Evolutionary conservation across 148 eudicot species (phyloP).

Genomic region (Polygonum maritimum): DNA sequence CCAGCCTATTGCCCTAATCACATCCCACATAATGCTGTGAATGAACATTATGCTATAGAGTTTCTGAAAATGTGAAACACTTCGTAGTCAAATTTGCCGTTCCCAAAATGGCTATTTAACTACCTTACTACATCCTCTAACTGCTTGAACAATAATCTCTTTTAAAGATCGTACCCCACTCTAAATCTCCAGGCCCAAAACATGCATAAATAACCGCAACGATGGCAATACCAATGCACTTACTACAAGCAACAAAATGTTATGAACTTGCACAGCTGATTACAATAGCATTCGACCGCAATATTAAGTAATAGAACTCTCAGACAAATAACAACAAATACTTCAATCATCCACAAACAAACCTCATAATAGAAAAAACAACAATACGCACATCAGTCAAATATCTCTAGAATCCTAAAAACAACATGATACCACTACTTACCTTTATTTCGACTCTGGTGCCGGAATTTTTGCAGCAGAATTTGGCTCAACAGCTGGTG

Average conservation of each 20-base stretch:
- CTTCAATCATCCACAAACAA: neutral
- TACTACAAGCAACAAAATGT: too few relatives aligned
- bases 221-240: too few relatives aligned
- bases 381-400: neutral
- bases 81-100: too few relatives aligned
- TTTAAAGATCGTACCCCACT: too few relatives aligned
- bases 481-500: conserved; percentile 48
- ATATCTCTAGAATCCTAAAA: conserved; percentile 6
- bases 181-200: neutral
- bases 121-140: too few relatives aligned
- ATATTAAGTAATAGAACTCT: neutral
- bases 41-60: too few relatives aligned
- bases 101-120: too few relatives aligned
- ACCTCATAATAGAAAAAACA: neutral
- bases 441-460: conserved; percentile 26
- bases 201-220: neutral
- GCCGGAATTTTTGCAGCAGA: conserved; percentile 49
- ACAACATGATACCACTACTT: neutral
- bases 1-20: too few relatives aligned
- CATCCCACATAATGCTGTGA: too few relatives aligned
- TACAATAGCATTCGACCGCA: neutral
- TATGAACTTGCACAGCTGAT: neutral
- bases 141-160: too few relatives aligned
- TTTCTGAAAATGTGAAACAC: too few relatives aligned
- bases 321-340: neutral